Evolutionary conservation across 2,329 filamentous ascomycete genomes (phyloP), one percentile per base, ranked within the genome.

Genomic region (Chaetothyriales sp.): DNA sequence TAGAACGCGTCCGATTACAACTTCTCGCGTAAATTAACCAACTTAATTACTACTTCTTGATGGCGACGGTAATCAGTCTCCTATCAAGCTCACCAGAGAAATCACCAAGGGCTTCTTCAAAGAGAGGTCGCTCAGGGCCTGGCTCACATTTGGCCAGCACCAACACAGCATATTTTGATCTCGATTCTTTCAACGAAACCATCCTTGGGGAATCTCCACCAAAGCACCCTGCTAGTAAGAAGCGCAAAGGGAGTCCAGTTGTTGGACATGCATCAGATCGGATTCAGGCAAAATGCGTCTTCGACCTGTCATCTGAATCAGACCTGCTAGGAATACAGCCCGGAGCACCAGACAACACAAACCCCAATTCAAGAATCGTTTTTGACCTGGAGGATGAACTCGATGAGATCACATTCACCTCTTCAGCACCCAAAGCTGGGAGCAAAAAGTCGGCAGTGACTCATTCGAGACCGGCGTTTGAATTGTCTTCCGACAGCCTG

Each of bases 321-420:
- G 52, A 53, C 18, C 15, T 22, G 9, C 26, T 42, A 43, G 39
- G 19, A 3, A 44, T 18, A 47, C 28, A 36, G 22, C 36, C 49
- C 12, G n/a, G 20, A 12, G 12, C 19, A 32, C 1, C 26, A 19
- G 20, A 50, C 18, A 22, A 55, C 47, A 49, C 56, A 53, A 6
- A 48, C 36, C 18, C 53, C 5, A 12, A 56, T 57, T 54, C 52
- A 59, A 45, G n/a, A 10, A 4, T 45, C 4, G 19, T 19, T 45
- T 12, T 20, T 25, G 55, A 59, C 6, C 52, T 62, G 3, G 18
- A 47, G 10, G 48, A 53, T 28, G 26, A 43, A 43, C n/a, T 63
- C 1, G 70, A 71, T 56, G 66, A 68, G 1, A 70, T 72, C 53
- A 58, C 65, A 3, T 69, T 69, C 49, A 70, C 68, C 1, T 72